Evolutionary conservation across 345 rosid species (phyloP).

Genomic region (Luvunga scandens): DNA sequence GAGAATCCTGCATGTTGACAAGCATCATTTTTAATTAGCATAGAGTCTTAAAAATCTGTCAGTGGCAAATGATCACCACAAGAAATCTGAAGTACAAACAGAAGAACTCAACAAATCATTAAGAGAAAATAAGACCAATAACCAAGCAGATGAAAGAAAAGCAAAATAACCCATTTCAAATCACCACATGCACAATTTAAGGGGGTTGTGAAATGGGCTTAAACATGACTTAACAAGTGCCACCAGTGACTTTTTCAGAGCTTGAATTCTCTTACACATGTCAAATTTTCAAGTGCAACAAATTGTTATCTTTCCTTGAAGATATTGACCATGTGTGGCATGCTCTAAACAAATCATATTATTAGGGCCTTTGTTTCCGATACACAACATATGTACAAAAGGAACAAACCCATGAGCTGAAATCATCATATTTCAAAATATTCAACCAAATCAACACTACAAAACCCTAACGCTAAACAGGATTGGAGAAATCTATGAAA

Average conservation of each 20-base stretch:
- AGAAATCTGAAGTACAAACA: background rate
- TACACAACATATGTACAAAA: background rate
- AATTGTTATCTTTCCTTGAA: background rate
- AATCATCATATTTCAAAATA: background rate
- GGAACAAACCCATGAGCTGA: background rate
- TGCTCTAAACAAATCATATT: background rate
- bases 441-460: background rate
- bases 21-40: background rate
- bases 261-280: background rate
- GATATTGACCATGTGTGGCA: background rate
- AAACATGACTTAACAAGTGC: background rate
- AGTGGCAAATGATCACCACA: background rate
- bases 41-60: background rate
- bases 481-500: background rate
- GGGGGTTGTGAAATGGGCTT: background rate
- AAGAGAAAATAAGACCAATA: background rate
- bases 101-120: background rate
- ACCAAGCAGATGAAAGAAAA: background rate
- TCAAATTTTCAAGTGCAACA: background rate
- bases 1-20: constrained; percentile 57
- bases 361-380: background rate
- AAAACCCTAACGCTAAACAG: background rate
- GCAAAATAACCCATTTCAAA: background rate
- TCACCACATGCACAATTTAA: background rate
- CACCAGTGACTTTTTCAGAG: background rate